Conservation (phyloP, 129 eudicot species). For the Pulicaria dysenterica region DNA sequence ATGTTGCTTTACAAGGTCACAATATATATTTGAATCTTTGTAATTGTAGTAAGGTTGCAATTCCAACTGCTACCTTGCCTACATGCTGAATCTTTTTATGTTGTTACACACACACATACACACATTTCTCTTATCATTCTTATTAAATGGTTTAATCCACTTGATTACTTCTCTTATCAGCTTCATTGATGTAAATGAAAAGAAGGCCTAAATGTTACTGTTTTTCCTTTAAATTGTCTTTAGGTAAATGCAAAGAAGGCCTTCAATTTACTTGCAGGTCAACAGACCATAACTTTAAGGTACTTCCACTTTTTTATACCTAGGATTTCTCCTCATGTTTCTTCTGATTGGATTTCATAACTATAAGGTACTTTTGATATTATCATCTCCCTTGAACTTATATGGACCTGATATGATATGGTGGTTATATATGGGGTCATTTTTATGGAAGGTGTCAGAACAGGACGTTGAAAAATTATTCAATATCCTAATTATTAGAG, state of each 20-base stretch:
- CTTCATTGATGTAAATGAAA: neutral
- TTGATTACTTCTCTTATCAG: neutral
- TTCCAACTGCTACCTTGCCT: no score
- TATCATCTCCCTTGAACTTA: no score
- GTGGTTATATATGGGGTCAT: no score
- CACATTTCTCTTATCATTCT: neutral
- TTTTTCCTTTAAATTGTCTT: slow-evolving; percentile 7
- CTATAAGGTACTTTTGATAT: no score
- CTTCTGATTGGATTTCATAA: no score
- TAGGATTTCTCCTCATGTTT: neutral
- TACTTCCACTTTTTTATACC: slow-evolving; percentile 18
- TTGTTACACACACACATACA: no score
- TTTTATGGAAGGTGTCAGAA: no score
- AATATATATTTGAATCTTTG: neutral
- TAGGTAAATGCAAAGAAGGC: slow-evolving; percentile 74
- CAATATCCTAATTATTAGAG: no score
- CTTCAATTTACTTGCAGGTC: slow-evolving; percentile 47
- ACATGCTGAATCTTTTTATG: slow-evolving; percentile 4
- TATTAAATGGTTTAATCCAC: neutral
- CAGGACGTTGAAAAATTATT: no score
- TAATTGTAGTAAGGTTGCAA: neutral
- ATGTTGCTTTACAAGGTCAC: neutral
- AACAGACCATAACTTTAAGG: slow-evolving; percentile 67
- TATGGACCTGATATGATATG: no score
- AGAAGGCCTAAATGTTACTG: neutral